These are phyloP conservation scores for Globisporangium mamillatum DNA, from an alignment of 352 stramenopile species.

Conservation along the genomic window DNA sequence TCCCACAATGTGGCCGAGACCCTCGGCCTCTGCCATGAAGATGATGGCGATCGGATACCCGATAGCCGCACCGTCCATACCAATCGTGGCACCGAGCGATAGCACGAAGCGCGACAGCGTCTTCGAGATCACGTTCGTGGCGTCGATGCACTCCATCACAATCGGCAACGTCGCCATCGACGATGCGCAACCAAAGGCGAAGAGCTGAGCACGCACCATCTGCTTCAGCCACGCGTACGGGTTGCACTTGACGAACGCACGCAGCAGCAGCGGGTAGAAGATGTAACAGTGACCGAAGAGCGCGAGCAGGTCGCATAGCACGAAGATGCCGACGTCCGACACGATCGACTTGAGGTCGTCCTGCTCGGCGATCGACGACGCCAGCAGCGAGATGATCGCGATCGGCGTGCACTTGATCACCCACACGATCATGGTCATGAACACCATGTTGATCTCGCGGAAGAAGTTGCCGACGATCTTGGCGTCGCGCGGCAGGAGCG, in stretches of 20 bases:
- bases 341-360: not conserved
- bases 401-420: constrained; percentile 42
- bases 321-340: constrained; percentile 2
- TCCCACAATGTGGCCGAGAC: constrained; percentile 19
- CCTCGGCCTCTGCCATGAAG: constrained; percentile 33
- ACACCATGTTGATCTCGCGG: constrained; percentile 37
- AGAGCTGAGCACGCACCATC: constrained; percentile 59
- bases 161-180: constrained; percentile 33
- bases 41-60: constrained; percentile 30
- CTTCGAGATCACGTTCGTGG: constrained; percentile 50
- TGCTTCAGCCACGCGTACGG: constrained; percentile 39
- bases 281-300: constrained; percentile 19
- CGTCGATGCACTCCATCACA: constrained; percentile 66
- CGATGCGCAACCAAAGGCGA: constrained; percentile 39
- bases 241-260: constrained; percentile 20
- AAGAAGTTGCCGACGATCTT: constrained; percentile 24
- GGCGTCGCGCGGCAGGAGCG: constrained; percentile 12
- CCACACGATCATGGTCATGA: constrained; percentile 46
- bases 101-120: constrained; percentile 58
- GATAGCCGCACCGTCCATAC: constrained; percentile 33
- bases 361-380: constrained; percentile 27
- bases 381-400: constrained; percentile 38
- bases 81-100: constrained; percentile 53
- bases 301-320: constrained; percentile 18
- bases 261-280: constrained; percentile 26